Base-by-base conservation (phyloP, 345 rosid genomes). In the Brassica cretica region DNA sequence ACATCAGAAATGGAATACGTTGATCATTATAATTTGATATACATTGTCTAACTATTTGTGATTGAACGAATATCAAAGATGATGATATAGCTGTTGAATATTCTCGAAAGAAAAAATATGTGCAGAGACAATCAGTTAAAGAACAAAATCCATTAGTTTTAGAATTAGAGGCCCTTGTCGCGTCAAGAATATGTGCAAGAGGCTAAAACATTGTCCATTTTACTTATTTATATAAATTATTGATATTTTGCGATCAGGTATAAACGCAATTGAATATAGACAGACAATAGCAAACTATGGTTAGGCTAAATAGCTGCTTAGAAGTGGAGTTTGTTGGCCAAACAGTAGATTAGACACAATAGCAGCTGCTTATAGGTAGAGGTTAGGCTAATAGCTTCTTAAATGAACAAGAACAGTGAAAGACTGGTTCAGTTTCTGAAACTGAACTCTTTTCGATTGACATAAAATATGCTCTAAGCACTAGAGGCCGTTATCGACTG, bases 151-250 rank as follows among this genome's bases (percentile, higher is more conserved):
- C 44, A 37, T 37, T 67, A 33, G 21, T 44, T 33, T 37, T 12
- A 27, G 29, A 27, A 27, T 27, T 8, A 1, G 44, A 37, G 44
- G 44, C 11, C 44, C 44, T 37, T 37, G 8, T 33, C 37, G 6
- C 37, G 37, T 33, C 37, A 33, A 33, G 37, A 37, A 37, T 9
- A 37, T 37, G 44, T 37, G 44, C 44, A 37, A 37, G 44, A 0
- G 8, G 27, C 76, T 6, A 70, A 70, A 77, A 53, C 66, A 55
- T 55, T 55, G 35, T 9, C 71, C 49, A 71, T 64, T 71, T 55
- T 55, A 53, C 6, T 25, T 6, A 12, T 69, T 29, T 16, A 51
- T 14, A 15, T 53, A n/a, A 37, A 19, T 3, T 68, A 30, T 41
- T 68, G 61, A 18, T 63, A 61, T 25, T 53, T 60, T 60, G 8